Evolutionary conservation across 2,329 filamentous ascomycete genomes (phyloP).

Genomic region (Pseudogymnoascus sp.): DNA sequence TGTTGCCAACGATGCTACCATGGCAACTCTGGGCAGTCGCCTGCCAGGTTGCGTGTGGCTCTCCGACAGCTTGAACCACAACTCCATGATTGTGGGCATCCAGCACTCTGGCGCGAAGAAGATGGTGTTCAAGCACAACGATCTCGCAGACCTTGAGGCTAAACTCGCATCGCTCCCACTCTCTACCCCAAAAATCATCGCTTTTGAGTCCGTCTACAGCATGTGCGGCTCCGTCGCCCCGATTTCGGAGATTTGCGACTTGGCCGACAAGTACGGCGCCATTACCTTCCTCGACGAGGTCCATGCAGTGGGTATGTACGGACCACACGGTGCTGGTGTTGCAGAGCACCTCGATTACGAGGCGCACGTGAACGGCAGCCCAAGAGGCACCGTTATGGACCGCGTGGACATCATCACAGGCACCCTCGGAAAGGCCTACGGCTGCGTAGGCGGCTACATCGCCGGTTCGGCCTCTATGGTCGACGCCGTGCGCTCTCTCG

Average conservation of each 20-base stretch:
- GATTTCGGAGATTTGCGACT: constrained; percentile 89
- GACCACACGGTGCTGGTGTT: constrained; percentile 87
- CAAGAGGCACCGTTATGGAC: constrained; percentile 83
- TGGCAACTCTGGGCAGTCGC: constrained; percentile 94
- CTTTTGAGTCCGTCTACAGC: constrained; percentile 97
- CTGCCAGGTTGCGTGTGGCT: constrained; percentile 93
- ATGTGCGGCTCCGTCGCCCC: constrained; percentile 98
- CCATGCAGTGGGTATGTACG: constrained; percentile 98
- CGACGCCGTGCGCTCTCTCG: constrained; percentile 87
- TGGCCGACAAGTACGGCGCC: constrained; percentile 95
- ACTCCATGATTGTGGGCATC: constrained; percentile 99
- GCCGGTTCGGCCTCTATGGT: constrained; percentile 80
- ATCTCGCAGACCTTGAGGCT: constrained; percentile 82
- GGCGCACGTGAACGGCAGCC: constrained; percentile 65
- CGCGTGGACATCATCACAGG: constrained; percentile 96
- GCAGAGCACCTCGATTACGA: constrained; percentile 96
- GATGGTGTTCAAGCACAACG: constrained; percentile 98
- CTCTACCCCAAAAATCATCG: constrained; percentile 91
- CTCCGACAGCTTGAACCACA: constrained; percentile 96
- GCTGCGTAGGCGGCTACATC: constrained; percentile 96
- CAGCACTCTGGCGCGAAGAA: constrained; percentile 95
- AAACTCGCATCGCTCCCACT: constrained; percentile 84
- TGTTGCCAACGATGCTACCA: constrained; percentile 93
- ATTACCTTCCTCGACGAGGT: constrained; percentile 98
- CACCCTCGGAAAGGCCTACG: constrained; percentile 94